Conservation (phyloP, 2,329 filamentous ascomycete species). For the Akanthomyces muscarius region DNA sequence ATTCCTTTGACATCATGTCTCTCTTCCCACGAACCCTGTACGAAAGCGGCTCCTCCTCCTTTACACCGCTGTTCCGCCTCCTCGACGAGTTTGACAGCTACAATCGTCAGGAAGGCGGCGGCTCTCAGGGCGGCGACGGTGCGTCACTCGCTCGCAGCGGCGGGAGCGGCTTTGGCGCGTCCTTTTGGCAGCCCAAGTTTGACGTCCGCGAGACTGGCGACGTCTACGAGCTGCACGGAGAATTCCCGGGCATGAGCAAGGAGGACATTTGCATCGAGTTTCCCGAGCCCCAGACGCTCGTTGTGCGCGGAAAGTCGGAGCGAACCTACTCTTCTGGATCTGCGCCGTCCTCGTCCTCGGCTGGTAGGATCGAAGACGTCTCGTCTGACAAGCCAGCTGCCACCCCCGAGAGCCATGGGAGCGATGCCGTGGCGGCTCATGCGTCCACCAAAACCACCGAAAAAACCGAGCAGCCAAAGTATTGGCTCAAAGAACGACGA, state of each 20-base stretch:
- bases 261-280: constrained; percentile 67
- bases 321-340: constrained; percentile 44
- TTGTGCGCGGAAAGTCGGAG: constrained; percentile 54
- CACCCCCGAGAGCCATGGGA: constrained; percentile 23
- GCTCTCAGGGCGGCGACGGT: constrained; percentile 20
- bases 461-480: constrained; percentile 1
- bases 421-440: neutral
- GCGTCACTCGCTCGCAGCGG: no score
- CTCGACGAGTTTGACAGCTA: constrained; percentile 50
- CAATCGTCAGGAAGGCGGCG: constrained; percentile 30
- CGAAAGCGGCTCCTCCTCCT: constrained; percentile 33
- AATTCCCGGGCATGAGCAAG: constrained; percentile 64
- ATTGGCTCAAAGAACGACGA: constrained; percentile 6
- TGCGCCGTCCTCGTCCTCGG: constrained; percentile 30
- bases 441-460: neutral
- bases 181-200: constrained; percentile 61
- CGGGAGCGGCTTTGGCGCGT: constrained; percentile 28
- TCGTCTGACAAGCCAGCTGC: constrained; percentile 30
- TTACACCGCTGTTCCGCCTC: constrained; percentile 48
- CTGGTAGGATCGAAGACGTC: constrained; percentile 40
- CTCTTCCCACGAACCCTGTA: constrained; percentile 41
- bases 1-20: constrained; percentile 38
- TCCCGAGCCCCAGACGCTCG: constrained; percentile 61
- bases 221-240: constrained; percentile 64
- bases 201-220: constrained; percentile 62